phyloP scores from a whole-genome alignment of 371 early-diverging fungal genomes.

The Rhizopus arrhizus region DNA sequence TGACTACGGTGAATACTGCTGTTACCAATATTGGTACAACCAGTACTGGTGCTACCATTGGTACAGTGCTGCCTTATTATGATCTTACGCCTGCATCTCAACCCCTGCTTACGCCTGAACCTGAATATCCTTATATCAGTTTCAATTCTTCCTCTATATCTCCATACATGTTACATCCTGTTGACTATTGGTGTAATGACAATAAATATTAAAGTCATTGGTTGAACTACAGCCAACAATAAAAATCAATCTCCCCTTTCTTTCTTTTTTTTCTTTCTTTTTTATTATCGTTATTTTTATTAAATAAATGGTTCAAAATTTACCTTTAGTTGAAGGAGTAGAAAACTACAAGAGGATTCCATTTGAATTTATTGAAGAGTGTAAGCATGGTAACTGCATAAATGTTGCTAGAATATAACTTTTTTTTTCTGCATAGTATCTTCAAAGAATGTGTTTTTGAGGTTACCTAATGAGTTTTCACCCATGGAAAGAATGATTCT shows the following conservation, averaged over 20 bases:
- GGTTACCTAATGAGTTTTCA: conserved; percentile 40
- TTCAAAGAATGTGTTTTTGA: conserved; percentile 43
- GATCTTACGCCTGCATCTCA: neutral
- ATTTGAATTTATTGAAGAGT: conserved; percentile 47
- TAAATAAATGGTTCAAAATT: conserved; percentile 7
- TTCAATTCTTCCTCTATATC: neutral
- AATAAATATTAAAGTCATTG: too few relatives aligned
- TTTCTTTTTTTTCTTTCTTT: neutral
- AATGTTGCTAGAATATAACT: neutral
- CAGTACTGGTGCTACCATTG: too few relatives aligned
- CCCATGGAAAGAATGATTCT: conserved; percentile 50
- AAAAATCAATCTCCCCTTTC: neutral
- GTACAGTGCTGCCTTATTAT: neutral
- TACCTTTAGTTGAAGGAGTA: conserved; percentile 31
- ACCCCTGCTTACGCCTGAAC: conserved; percentile 1
- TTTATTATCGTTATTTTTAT: neutral
- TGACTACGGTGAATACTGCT: neutral
- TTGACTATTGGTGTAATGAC: neutral
- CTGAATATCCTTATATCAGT: neutral
- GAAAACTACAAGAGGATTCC: conserved; percentile 34
- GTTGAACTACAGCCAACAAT: neutral
- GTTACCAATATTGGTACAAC: too few relatives aligned
- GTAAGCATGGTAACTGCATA: conserved; percentile 19
- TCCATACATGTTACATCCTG: neutral
- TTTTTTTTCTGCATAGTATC: conserved; percentile 34